These are phyloP conservation scores for Dionaea muscipula DNA, from an alignment of 179 eudicot species.

Conservation along the genomic window DNA sequence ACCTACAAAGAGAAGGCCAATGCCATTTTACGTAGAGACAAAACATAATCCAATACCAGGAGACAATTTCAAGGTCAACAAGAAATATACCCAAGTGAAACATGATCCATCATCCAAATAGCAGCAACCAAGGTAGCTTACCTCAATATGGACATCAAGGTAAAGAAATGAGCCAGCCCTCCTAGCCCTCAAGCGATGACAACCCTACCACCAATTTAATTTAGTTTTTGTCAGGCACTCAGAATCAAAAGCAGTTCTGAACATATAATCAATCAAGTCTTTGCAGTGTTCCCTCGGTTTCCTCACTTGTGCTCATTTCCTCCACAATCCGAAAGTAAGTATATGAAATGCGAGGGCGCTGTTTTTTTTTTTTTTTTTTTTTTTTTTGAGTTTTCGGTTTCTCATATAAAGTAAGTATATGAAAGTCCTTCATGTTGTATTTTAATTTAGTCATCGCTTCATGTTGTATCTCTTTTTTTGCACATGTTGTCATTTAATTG, in stretches of 20 bases:
- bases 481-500: too few species aligned
- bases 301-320: too few species aligned
- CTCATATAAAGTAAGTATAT: too few species aligned
- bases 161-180: slow-evolving; percentile 88
- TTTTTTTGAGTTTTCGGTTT: too few species aligned
- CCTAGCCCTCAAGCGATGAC: slow-evolving; percentile 76
- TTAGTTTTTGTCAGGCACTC: neutral
- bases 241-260: neutral
- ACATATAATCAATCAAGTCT: neutral
- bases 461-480: too few species aligned
- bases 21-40: neutral
- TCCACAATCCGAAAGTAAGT: too few species aligned
- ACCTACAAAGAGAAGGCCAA: slow-evolving; percentile 42
- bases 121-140: slow-evolving; percentile 11
- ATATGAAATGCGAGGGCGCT: too few species aligned
- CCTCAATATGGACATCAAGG: slow-evolving; percentile 94
- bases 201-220: slow-evolving; percentile 41
- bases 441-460: too few species aligned
- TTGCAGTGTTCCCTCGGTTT: too few species aligned
- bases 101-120: neutral
- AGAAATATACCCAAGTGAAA: neutral
- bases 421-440: too few species aligned
- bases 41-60: neutral
- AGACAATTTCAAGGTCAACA: slow-evolving; percentile 2
- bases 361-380: too few species aligned